Conservation (phyloP, 1,139 yeast species). For the Oligophagozyma castellii region DNA sequence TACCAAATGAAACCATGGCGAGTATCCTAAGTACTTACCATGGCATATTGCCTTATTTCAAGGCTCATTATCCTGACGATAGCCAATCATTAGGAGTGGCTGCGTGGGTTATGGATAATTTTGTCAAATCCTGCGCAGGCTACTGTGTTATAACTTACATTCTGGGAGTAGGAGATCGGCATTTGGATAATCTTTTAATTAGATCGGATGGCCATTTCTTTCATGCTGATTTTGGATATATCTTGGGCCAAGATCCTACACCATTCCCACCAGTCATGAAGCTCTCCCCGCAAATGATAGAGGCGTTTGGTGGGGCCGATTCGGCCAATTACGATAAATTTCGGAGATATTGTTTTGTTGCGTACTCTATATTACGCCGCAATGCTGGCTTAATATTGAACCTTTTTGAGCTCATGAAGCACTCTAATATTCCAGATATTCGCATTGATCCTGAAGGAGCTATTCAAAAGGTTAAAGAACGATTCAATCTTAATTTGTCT, state of each 20-base stretch:
- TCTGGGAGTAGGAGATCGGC: constrained; percentile 94
- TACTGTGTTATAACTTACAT: constrained; percentile 93
- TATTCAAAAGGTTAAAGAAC: constrained; percentile 81
- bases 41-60: constrained; percentile 60
- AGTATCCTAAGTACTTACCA: constrained; percentile 59
- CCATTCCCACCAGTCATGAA: constrained; percentile 99
- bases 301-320: constrained; percentile 91
- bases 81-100: constrained; percentile 59
- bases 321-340: constrained; percentile 79
- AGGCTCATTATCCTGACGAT: constrained; percentile 46
- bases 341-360: constrained; percentile 86
- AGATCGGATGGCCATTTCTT: constrained; percentile 74
- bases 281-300: constrained; percentile 89
- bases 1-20: constrained; percentile 86
- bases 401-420: constrained; percentile 85
- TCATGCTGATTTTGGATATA: constrained; percentile 97
- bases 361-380: constrained; percentile 80
- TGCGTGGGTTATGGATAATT: constrained; percentile 76
- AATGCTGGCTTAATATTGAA: constrained; percentile 82
- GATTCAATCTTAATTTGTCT: constrained; percentile 81
- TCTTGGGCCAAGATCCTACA: constrained; percentile 91
- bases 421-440: constrained; percentile 85
- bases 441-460: constrained; percentile 63
- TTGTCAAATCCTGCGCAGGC: constrained; percentile 92
- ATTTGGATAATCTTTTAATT: constrained; percentile 71